Conservation (phyloP, 768 basidiomycete genomes). For the Panaeolus papilionaceus region DNA sequence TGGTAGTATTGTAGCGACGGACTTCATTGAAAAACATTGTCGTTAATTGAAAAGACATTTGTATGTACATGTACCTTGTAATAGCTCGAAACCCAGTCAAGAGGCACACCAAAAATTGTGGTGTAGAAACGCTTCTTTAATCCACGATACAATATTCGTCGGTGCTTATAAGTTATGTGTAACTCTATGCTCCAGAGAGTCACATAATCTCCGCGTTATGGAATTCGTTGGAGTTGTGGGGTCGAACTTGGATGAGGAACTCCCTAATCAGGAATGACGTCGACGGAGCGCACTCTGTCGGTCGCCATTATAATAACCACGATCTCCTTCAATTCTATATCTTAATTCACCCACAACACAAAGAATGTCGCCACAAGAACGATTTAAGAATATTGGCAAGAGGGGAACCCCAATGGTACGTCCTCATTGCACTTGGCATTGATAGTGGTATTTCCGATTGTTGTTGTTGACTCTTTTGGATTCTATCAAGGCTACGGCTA, state of each 20-base stretch:
- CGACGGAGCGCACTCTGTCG: background rate
- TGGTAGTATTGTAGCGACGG: background rate
- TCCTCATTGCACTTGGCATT: background rate
- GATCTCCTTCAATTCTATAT: background rate
- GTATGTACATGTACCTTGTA: background rate
- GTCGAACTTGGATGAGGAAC: no score
- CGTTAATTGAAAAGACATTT: background rate
- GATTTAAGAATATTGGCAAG: conserved; percentile 21
- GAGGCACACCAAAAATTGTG: no score
- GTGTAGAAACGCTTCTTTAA: no score
- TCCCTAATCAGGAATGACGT: background rate
- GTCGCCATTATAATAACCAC: background rate
- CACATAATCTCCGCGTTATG: no score
- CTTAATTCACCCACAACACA: background rate
- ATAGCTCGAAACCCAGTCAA: background rate
- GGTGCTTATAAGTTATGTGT: no score
- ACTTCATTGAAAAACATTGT: background rate
- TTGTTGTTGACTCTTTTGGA: background rate
- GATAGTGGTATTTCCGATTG: background rate
- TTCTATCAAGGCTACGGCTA: conserved; percentile 35
- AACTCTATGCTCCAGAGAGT: no score
- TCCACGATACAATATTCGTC: no score
- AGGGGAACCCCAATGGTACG: conserved; percentile 31
- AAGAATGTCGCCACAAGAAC: background rate
- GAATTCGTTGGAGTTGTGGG: no score